Base-by-base conservation (phyloP, 106 monocot species). In the Phalaenopsis equestris region DNA sequence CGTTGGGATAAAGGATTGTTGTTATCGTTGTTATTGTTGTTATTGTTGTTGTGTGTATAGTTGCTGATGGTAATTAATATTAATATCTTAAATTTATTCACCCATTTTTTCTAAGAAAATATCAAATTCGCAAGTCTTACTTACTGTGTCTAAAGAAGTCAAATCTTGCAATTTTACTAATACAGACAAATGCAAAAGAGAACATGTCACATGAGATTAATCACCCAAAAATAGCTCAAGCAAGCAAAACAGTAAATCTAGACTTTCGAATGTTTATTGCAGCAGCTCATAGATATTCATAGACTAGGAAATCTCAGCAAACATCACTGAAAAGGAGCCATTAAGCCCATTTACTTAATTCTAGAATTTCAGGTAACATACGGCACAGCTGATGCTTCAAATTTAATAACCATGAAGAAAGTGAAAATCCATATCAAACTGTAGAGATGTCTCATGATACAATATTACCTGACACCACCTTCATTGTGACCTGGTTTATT, bases 401-500 rank as follows among this genome's bases (percentile, higher is more conserved):
- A 52, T 12, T 5, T 64, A 21, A 64, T 11, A 7, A 64, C 64
- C 64, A 65, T 65, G 64, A 65, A 65, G 1, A 12, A 19, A 36
- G 39, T 38, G 70, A 70, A 70, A 70, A 70, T 39, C 14, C 39
- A 65, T 70, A 70, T 70, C 38, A 70, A 39, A 39, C 38, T 41
- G 17, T 15, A 38, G 38, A 70, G 10, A 70, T 70, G 14, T 19
- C 36, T 3, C 38, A 41, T 41, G 30, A 30, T 7, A 37, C 16
- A 19, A 12, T 57, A 56, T 83, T 92, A 99, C 99, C 99, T 99
- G 85, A 90, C 91, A 46, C 99, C 99, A 61, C 99, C 99, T 74
- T 95, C 95, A 89, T 87, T 99, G 80, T 95, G 92, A 18, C 99
- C 99, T 68, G 99, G 99, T 75, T 99, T 99, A 80, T 94, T 95